phyloP scores from a whole-genome alignment of 371 early-diverging fungal species.

The Mortierella sp. region DNA sequence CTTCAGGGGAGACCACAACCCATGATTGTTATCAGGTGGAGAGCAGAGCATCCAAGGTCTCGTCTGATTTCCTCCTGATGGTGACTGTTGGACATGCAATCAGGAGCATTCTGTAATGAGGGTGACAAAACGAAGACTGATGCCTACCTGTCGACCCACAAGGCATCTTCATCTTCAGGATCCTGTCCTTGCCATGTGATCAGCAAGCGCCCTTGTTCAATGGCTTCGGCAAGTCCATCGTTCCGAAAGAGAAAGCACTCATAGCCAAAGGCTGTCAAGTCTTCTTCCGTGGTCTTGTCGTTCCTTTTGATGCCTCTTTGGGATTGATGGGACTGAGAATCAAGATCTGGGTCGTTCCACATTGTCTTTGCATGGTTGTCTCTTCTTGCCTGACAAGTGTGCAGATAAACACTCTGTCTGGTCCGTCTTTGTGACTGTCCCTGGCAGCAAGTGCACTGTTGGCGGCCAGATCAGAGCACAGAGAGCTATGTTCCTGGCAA shows the following conservation, averaged over 20 bases:
- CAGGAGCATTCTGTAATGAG: too few species aligned
- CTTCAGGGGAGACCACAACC: too few species aligned
- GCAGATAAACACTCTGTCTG: too few species aligned
- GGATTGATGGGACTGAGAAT: conserved; percentile 13
- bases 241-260: conserved; percentile 34
- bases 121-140: neutral
- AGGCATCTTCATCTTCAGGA: conserved; percentile 22
- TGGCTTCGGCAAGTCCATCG: conserved; percentile 34
- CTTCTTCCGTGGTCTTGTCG: conserved; percentile 13
- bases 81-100: too few species aligned
- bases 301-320: conserved; percentile 6
- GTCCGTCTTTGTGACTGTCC: neutral
- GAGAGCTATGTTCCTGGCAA: too few species aligned
- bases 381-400: conserved; percentile 41
- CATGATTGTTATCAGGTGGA: too few species aligned
- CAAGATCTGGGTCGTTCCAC: conserved; percentile 50
- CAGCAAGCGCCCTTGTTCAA: conserved; percentile 43
- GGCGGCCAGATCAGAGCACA: too few species aligned
- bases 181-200: conserved; percentile 53
- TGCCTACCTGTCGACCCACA: conserved; percentile 51
- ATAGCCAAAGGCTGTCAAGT: conserved; percentile 45
- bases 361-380: conserved; percentile 18
- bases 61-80: too few species aligned
- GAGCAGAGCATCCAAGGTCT: too few species aligned
- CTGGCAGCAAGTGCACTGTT: too few species aligned